phyloP scores from a whole-genome alignment of 176 grass and related monocot species.

The Melocanna baccifera region DNA sequence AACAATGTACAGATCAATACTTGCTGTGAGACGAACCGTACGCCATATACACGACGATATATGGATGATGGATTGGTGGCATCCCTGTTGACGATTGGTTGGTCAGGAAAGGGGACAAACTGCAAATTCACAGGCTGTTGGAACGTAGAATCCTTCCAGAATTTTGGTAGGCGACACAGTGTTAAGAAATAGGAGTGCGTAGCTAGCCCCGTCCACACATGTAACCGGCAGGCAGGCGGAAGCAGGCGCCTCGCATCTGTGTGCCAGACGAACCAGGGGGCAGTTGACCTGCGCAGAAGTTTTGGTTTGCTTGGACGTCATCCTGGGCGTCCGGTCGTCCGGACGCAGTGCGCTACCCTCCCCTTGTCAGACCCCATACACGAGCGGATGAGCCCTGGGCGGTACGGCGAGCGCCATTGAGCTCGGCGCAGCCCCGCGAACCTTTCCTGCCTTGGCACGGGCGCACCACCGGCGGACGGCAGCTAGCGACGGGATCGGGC shows the following conservation, averaged over 20 bases:
- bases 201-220: neutral
- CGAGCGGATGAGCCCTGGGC: no score
- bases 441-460: no score
- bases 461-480: no score
- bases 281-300: neutral
- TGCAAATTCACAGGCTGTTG: conserved; percentile 30
- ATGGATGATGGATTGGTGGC: neutral
- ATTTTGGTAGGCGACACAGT: neutral
- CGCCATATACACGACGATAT: neutral
- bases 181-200: neutral
- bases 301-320: neutral
- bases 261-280: neutral
- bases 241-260: neutral
- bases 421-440: no score
- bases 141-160: conserved; percentile 5
- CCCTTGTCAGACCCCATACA: neutral
- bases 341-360: neutral
- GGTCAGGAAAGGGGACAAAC: conserved; percentile 30
- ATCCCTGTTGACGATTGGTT: neutral
- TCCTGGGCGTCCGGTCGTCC: neutral
- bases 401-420: neutral
- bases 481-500: no score
- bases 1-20: conserved; percentile 1
- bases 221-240: neutral
- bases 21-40: conserved; percentile 1